A percentile compares a stretch with the other conserved stretches of the same genome.
Conservation (phyloP, 306 rosid genomes). For the Cucurbita moschata region DNA sequence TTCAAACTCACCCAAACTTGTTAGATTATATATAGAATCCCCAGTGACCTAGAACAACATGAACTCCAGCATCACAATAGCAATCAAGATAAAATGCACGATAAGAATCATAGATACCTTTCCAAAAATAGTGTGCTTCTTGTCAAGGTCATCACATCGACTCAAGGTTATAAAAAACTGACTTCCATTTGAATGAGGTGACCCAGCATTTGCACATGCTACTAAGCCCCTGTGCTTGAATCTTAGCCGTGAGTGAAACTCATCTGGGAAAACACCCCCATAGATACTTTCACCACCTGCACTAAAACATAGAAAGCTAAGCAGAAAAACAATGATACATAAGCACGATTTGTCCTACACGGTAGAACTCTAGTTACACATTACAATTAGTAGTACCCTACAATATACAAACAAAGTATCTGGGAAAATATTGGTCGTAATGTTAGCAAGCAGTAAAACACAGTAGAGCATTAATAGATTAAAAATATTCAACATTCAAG, state of each 20-base stretch:
- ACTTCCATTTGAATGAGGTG: constrained; percentile 69
- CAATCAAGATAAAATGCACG: not conserved
- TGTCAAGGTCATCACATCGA: constrained; percentile 68
- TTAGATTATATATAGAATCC: constrained; percentile 75
- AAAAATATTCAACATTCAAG: not conserved
- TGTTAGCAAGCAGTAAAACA: not conserved
- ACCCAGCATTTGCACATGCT: constrained; percentile 79
- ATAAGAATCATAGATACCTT: constrained; percentile 32
- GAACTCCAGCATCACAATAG: constrained; percentile 7
- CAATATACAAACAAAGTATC: not conserved
- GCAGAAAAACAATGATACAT: not conserved
- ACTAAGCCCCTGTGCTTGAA: constrained; percentile 86
- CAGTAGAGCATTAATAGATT: not conserved
- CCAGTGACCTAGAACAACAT: constrained; percentile 70
- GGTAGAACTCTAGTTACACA: not conserved
- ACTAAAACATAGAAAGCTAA: not conserved
- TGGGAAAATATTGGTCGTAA: not conserved
- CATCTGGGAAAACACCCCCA: constrained; percentile 63
- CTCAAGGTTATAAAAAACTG: constrained; percentile 72
- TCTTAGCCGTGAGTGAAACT: constrained; percentile 78
- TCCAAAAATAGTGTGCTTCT: constrained; percentile 73
- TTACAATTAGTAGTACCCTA: not conserved
- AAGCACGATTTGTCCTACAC: not conserved
- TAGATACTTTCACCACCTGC: constrained; percentile 83
- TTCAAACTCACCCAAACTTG: constrained; percentile 69